phyloP scores from a whole-genome alignment of 306 rosid genomes.

The Begonia peltatifolia region DNA sequence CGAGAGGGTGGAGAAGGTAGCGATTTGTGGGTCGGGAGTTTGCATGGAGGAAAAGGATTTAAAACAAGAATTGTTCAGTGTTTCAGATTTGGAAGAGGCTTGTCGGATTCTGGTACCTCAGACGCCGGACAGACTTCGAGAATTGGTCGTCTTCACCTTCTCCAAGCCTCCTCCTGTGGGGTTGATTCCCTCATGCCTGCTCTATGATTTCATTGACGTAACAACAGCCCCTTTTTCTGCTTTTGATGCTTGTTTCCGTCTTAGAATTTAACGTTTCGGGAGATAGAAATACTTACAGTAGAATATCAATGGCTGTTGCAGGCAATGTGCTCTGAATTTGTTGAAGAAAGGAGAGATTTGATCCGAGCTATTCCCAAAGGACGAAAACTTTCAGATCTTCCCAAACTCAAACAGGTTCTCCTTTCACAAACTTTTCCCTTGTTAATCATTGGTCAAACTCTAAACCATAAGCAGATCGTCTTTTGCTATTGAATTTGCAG shows the following conservation, averaged over 20 bases:
- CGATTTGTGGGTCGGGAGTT: slow-evolving; percentile 62
- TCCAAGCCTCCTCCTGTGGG: slow-evolving; percentile 20
- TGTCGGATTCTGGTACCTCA: slow-evolving; percentile 51
- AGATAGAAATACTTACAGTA: too few species aligned
- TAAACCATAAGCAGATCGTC: neutral
- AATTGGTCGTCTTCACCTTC: slow-evolving; percentile 34
- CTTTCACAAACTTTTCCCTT: neutral
- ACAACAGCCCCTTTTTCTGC: neutral
- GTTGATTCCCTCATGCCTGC: slow-evolving; percentile 56
- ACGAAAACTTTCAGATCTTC: slow-evolving; percentile 43
- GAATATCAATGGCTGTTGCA: slow-evolving; percentile 12
- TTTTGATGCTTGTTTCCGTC: neutral
- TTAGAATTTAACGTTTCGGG: neutral
- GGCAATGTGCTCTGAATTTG: slow-evolving; percentile 56
- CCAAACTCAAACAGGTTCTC: slow-evolving; percentile 52
- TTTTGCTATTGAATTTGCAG: slow-evolving; percentile 14
- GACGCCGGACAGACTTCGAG: slow-evolving; percentile 34
- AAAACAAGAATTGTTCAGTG: slow-evolving; percentile 38
- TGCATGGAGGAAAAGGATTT: slow-evolving; percentile 74
- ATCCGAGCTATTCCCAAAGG: slow-evolving; percentile 40
- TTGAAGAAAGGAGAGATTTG: slow-evolving; percentile 62
- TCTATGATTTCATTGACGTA: slow-evolving; percentile 63
- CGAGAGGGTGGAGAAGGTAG: slow-evolving; percentile 66
- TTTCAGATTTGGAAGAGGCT: slow-evolving; percentile 58
- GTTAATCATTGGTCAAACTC: neutral